Base-by-base conservation (phyloP, 2,329 filamentous ascomycete species). In the Scleromitrula shiraiana region DNA sequence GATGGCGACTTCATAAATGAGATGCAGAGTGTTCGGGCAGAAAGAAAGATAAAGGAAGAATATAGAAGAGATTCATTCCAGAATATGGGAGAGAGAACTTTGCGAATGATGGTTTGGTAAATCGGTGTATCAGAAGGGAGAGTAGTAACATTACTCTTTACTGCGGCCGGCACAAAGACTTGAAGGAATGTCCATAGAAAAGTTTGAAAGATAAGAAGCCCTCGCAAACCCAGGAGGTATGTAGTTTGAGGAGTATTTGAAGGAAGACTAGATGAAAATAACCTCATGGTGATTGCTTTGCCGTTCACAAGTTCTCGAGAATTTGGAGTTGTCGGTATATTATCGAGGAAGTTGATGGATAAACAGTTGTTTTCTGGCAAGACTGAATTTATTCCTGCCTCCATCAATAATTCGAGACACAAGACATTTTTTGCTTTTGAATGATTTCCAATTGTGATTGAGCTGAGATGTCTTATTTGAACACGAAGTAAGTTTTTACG, bases 31-130 rank as follows among this genome's bases (percentile, higher is more conserved):
- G 66, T 66, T 9, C 71, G 67, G 6, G 68, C 69, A 3, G 69
- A 71, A 17, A 74, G 60, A 20, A 72, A 61, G 51, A 74, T 67
- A 56, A 73, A 65, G 59, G 65, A 68, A 19, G 67, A 68, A 58
- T 69, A 69, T 44, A 74, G 67, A 49, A 73, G 59, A 26, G 65
- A 64, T 27, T 67, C 62, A 51, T 73, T 71, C 67, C 68, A 72
- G 49, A 51, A 65, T 4, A 73, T 57, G 12, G 71, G 66, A 0
- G 67, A 68, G 33, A 74, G 60, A 2, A 68, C 64, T 49, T 72
- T 70, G 41, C 70, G 67, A 24, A 74, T 55, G 23, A 70, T 56
- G 14, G 61, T 55, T 55, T 71, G 67, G 49, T 69, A 70, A 10
- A 56, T 44, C 2, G 67, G 65, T 0, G 68, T 68, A n/a, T 61